These are phyloP conservation scores for Neonectria coccinea DNA, from an alignment of 2,329 filamentous ascomycete genomes.

Conservation along the genomic window DNA sequence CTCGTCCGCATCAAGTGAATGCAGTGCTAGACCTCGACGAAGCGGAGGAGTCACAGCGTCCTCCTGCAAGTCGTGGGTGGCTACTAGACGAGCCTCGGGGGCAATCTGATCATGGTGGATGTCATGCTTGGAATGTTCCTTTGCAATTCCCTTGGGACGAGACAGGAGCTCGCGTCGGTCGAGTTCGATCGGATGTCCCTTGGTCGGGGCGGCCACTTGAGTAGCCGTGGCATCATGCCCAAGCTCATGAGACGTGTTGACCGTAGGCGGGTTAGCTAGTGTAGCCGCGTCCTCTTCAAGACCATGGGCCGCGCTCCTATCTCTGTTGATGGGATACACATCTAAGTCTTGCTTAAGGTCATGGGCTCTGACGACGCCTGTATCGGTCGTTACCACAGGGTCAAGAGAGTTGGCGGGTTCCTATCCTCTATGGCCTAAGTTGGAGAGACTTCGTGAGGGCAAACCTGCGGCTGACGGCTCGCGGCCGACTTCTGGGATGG, in stretches of 20 bases:
- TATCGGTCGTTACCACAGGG: slow-evolving; percentile 26
- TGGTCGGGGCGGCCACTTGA: not conserved
- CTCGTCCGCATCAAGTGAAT: slow-evolving; percentile 35
- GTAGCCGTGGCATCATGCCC: slow-evolving; percentile 24
- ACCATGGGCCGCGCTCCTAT: slow-evolving; percentile 19
- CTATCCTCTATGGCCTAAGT: slow-evolving; percentile 18
- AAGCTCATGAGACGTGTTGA: slow-evolving; percentile 31
- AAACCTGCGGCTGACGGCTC: slow-evolving; percentile 20
- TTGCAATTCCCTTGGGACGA: slow-evolving; percentile 14
- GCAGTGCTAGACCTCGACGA: slow-evolving; percentile 19
- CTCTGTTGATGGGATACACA: not conserved
- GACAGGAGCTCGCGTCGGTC: slow-evolving; percentile 21
- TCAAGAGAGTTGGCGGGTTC: slow-evolving; percentile 33
- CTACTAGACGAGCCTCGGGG: slow-evolving; percentile 16
- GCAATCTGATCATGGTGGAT: slow-evolving; percentile 29
- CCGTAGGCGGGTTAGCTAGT: slow-evolving; percentile 23
- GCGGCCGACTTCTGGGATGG: slow-evolving; percentile 35
- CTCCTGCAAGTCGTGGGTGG: slow-evolving; percentile 28
- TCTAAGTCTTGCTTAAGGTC: slow-evolving; percentile 29
- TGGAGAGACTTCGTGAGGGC: slow-evolving; percentile 16
- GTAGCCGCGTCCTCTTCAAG: slow-evolving; percentile 32
- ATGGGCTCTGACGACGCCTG: slow-evolving; percentile 24
- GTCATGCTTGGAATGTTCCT: slow-evolving; percentile 27
- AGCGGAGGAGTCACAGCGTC: slow-evolving; percentile 24
- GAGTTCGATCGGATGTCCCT: slow-evolving; percentile 28